Evolutionary conservation across 108 stramenopile genomes (phyloP).

Genomic region (Cyclotella distinguenda): DNA sequence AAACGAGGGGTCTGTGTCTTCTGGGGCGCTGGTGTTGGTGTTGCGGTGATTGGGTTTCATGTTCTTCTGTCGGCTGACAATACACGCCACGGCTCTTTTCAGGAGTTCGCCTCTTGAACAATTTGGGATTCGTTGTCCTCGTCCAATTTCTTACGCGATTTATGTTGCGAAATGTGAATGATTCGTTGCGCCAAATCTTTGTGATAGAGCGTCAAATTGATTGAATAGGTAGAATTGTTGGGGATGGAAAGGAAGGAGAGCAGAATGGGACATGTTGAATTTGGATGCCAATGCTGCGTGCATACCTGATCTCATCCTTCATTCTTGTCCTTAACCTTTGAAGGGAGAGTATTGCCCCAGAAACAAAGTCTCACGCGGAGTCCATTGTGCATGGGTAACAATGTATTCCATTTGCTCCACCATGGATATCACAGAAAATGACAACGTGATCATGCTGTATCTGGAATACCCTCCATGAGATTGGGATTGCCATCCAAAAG

Average conservation of each 20-base stretch:
- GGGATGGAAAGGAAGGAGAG: constrained; percentile 9
- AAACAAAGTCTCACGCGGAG: constrained; percentile 41
- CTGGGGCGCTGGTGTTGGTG: constrained; percentile 8
- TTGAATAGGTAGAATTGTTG: not conserved
- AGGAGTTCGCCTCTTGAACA: constrained; percentile 49
- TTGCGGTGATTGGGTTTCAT: constrained; percentile 28
- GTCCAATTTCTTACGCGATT: constrained; percentile 46
- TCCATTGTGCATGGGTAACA: constrained; percentile 1
- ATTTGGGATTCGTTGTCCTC: constrained; percentile 59
- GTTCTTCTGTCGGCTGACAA: constrained; percentile 69
- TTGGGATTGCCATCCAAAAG: constrained; percentile 65
- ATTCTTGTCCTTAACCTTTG: constrained; percentile 25
- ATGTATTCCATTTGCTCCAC: constrained; percentile 8
- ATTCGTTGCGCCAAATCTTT: constrained; percentile 23
- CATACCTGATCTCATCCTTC: not conserved
- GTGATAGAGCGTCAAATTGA: not conserved
- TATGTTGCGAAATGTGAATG: constrained; percentile 19
- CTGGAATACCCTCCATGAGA: constrained; percentile 21
- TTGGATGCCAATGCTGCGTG: constrained; percentile 15
- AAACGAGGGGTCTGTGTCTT: no score
- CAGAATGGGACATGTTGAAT: constrained; percentile 10
- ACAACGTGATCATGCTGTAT: not conserved
- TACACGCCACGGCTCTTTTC: constrained; percentile 69
- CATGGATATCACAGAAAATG: not conserved
- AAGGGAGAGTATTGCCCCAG: constrained; percentile 53